A percentile compares a stretch with the other conserved stretches of the same genome.
These are phyloP conservation scores for Erythrobasidium hasegawianum DNA, from an alignment of 1,284 basidiomycete species.

Conservation along the genomic window DNA sequence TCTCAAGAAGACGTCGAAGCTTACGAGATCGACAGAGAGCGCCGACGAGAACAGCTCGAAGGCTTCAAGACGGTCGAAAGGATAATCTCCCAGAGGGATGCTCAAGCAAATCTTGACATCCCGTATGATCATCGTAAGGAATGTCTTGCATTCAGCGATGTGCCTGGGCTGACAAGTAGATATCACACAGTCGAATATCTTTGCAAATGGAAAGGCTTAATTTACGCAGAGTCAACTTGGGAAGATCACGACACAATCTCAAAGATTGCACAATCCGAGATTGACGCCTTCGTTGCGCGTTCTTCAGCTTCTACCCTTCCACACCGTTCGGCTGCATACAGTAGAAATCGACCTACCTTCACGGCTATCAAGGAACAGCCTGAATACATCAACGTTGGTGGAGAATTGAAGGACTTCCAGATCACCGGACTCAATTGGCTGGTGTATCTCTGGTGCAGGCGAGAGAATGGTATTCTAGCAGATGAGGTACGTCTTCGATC, in stretches of 20 bases:
- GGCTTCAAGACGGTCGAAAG: conserved; percentile 89
- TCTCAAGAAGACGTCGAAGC: conserved; percentile 86
- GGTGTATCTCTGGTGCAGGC: conserved; percentile 89
- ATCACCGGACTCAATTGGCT: conserved; percentile 98
- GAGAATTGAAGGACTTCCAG: conserved; percentile 94
- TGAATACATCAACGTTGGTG: conserved; percentile 71
- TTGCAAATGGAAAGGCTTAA: conserved; percentile 94
- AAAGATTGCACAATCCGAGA: conserved; percentile 57
- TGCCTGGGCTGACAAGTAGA: too few species aligned
- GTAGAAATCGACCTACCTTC: conserved; percentile 72
- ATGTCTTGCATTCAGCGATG: too few species aligned
- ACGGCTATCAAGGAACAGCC: conserved; percentile 86
- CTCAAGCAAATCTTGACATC: conserved; percentile 56
- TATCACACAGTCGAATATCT: conserved; percentile 79
- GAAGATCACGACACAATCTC: conserved; percentile 59
- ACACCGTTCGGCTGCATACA: conserved; percentile 72
- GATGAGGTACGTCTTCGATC: conserved; percentile 61
- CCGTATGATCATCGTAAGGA: conserved; percentile 52
- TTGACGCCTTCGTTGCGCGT: conserved; percentile 74
- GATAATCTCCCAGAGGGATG: conserved; percentile 77
- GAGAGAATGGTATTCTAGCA: conserved; percentile 94
- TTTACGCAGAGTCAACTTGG: conserved; percentile 97
- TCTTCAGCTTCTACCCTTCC: conserved; percentile 79
- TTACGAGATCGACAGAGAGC: conserved; percentile 73
- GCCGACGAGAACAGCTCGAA: conserved; percentile 83